Evolutionary conservation across 2,329 filamentous ascomycete species (phyloP), one percentile per base, ranked within the genome.

Genomic region (Rutstroemia sp.): DNA sequence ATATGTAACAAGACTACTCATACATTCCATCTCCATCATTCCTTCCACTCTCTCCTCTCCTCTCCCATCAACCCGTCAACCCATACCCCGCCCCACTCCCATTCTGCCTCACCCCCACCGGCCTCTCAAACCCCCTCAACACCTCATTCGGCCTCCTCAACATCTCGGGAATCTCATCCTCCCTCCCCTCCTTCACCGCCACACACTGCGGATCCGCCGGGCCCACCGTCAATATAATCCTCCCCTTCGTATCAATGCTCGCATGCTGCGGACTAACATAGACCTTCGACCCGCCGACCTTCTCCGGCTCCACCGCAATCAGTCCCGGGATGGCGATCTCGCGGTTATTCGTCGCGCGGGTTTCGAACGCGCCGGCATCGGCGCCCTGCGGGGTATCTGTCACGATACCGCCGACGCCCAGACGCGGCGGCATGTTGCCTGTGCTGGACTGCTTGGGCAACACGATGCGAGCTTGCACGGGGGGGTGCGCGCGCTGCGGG

Each of bases 401-500:
- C 8, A 69, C 64, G 46, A 71, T 62, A 39, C 69, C 69, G 54
- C 63, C 69, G 7, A 70, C 66, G 44, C 69, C 69, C 1, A 70
- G 47, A 57, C 52, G n/a, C 64, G 53, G 4, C 17, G 44, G 5
- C 48, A 58, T 58, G 45, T 37, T 54, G 6, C 64, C 64, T 57
- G 67, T 69, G 45, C 67, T 66, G 39, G 68, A 66, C 48, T 65
- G 67, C 67, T 72, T 75, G 5, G 78, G 75, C 50, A 75, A 71
- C 54, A 87, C 67, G 19, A 86, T 75, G 60, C 84, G 80, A 4
- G 81, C 79, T 58, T 79, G 69, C 3, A 85, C 73, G 0, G 82
- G 82, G 4, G 75, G 65, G 23, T 73, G 73, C 27, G 71, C 64
- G 2, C 70, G 69, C 64, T 84, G 82, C 9, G 84, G 83, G 4